Base-by-base conservation (phyloP, 352 stramenopile species). In the Blastocystis sp. region DNA sequence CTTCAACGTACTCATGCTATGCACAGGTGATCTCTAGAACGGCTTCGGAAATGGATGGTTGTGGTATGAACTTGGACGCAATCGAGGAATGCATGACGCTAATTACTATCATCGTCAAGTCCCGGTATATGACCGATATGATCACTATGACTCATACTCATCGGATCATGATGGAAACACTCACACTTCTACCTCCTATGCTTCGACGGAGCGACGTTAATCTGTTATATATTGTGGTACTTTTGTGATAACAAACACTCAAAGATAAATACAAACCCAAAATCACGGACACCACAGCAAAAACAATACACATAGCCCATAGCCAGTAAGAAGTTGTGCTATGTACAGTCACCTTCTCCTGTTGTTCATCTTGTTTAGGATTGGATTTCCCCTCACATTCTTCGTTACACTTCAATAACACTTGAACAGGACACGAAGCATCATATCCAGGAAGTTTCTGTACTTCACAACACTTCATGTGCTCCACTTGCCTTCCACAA, bases 161-260 rank as follows among this genome's bases (percentile, higher is more conserved):
- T n/a, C 39, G 18, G 20, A 20, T 43, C 26, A 26, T 11, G 24
- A 65, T 13, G 7, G 18, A 34, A 43, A 26, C 7, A 85, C 43
- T 9, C 73, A 85, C 55, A 41, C n/a, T 7, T 85, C 73, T 18
- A 85, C 73, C 9, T 85, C 73, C 37, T 85, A 85, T 69, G 73
- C 73, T 24, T 69, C 73, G 5, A 85, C 73, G 18, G 41, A 30
- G 20, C 53, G 73, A 54, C 30, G 73, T 54, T 85, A 45, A 85
- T 85, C 43, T 50, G 9, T 65, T 73, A 18, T 55, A 55, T 37
- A 78, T 26, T 78, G 30, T 34, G 30, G 30, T 34, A 34, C 1
- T 34, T 1, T 34, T 34, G 30, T 34, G 1, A 34, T 34, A 34
- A 34, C 30, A 34, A 34, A 34, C 30, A 34, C 30, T 34, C 30